Base-by-base conservation (phyloP, 129 eudicot species). In the Calendula officinalis region DNA sequence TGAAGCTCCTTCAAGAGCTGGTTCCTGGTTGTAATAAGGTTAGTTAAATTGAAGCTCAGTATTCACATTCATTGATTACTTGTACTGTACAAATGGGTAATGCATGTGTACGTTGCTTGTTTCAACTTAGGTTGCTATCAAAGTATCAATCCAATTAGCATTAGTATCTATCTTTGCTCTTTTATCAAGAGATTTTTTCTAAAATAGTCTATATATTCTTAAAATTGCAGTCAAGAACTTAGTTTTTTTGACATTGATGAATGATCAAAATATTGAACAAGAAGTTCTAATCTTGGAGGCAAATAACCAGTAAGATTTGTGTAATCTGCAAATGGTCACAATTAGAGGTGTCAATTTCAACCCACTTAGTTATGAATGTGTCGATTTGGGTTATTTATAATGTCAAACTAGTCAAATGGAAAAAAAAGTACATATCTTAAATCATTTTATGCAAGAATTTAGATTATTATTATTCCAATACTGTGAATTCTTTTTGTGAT, bases 1-100 rank as follows among this genome's bases (percentile, higher is more conserved):
- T 92, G 99, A 92, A 92, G 81, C 82, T 92, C 16, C 80, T 92
- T 64, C 99, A 92, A 69, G 99, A 92, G 62, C 83, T 92, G 84
- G 99, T 92, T 81, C 99, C 99, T 37, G 99, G 99, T 5, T 92
- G 99, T 66, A 86, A 79, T 70, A 92, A 88, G 99, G 99, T 90
- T 44, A 68, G 83, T 56, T 43, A 60, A 40, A 13, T 45, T 65
- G 54, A 42, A 50, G 46, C 45, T 12, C 17, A 8, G 62, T 48
- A 33, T 30, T 39, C 62, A n/a, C 51, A 37, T 65, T 43, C 67
- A 33, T 39, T 47, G 36, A 11, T 73, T 44, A 65, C 72, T 65
- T 73, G 72, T 64, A 65, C 45, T 65, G 55, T 73, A 46, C 60
- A 73, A 56, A 4, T 73, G 15, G 9, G 10, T 65, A 52, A 22